Evolutionary conservation across 1,284 basidiomycete genomes (phyloP).

Genomic region (Cutaneotrichosporon spelunceum): DNA sequence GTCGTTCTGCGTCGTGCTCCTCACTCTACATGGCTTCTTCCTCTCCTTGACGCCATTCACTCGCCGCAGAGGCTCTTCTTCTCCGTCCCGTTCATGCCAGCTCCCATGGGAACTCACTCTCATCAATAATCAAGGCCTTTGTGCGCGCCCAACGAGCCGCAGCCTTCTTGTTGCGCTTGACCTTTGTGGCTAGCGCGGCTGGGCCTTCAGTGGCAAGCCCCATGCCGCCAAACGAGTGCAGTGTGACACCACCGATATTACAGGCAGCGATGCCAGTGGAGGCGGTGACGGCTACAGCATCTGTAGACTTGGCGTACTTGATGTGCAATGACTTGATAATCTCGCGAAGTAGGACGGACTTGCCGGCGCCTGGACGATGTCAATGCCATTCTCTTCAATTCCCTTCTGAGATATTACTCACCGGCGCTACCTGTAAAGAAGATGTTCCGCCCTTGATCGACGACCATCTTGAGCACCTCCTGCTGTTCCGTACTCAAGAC

Average conservation of each 20-base stretch:
- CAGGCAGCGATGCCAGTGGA: slow-evolving; percentile 88
- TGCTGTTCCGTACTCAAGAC: slow-evolving; percentile 75
- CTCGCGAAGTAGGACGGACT: slow-evolving; percentile 86
- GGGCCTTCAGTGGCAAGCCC: slow-evolving; percentile 73
- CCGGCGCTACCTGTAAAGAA: slow-evolving; percentile 98
- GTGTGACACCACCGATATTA: slow-evolving; percentile 87
- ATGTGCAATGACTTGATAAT: slow-evolving; percentile 67
- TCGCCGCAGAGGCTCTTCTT: not conserved
- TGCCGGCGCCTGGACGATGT: slow-evolving; percentile 76
- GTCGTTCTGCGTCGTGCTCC: too few species aligned
- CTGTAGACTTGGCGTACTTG: slow-evolving; percentile 55
- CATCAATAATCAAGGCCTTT: slow-evolving; percentile 87
- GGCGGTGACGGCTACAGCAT: slow-evolving; percentile 78
- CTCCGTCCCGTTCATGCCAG: too few species aligned
- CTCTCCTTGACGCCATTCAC: too few species aligned
- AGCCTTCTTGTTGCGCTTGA: slow-evolving; percentile 69
- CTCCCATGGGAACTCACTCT: slow-evolving; percentile 59
- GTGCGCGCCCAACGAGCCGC: slow-evolving; percentile 67
- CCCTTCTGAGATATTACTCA: too few species aligned
- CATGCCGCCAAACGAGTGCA: slow-evolving; percentile 89
- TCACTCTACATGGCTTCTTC: too few species aligned
- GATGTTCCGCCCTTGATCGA: slow-evolving; percentile 68
- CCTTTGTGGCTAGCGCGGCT: slow-evolving; percentile 63
- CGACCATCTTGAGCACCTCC: slow-evolving; percentile 69
- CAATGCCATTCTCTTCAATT: not conserved